phyloP scores from a whole-genome alignment of 371 early-diverging fungal species.

The Lichtheimia ornata region DNA sequence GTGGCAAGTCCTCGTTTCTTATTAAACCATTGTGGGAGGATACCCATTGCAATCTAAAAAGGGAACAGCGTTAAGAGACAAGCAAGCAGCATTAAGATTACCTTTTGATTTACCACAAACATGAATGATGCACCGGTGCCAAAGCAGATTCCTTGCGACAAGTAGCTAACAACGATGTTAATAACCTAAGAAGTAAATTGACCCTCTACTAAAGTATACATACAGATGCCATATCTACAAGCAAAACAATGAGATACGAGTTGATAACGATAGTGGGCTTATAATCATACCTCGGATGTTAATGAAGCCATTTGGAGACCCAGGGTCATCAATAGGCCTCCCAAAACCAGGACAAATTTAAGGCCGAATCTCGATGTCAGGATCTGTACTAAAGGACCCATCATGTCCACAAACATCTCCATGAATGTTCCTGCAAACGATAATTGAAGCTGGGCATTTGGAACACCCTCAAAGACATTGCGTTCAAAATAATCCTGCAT shows the following conservation, averaged over 20 bases:
- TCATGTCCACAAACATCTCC: constrained; percentile 29
- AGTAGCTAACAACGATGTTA: constrained; percentile 61
- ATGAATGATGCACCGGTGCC: constrained; percentile 64
- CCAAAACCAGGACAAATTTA: constrained; percentile 25
- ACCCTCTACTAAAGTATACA: background rate
- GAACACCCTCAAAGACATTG: constrained; percentile 19
- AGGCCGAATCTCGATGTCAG: constrained; percentile 25
- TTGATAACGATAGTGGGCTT: too few species aligned
- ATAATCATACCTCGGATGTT: constrained; percentile 21
- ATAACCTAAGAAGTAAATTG: background rate
- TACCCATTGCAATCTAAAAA: constrained; percentile 31
- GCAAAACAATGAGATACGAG: too few species aligned
- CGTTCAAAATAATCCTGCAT: constrained; percentile 31
- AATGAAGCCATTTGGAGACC: constrained; percentile 42
- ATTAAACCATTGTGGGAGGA: constrained; percentile 79
- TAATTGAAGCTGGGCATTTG: constrained; percentile 25
- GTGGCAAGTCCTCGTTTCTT: constrained; percentile 71
- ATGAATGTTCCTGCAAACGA: constrained; percentile 44
- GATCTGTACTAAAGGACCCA: constrained; percentile 36
- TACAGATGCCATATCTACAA: background rate
- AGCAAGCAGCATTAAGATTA: constrained; percentile 2
- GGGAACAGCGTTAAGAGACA: background rate
- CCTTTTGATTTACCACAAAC: constrained; percentile 14
- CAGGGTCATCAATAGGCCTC: constrained; percentile 22
- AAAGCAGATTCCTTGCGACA: constrained; percentile 73